Evolutionary conservation across 148 eudicot genomes (phyloP).

Genomic region (Chenopodium suecicum): DNA sequence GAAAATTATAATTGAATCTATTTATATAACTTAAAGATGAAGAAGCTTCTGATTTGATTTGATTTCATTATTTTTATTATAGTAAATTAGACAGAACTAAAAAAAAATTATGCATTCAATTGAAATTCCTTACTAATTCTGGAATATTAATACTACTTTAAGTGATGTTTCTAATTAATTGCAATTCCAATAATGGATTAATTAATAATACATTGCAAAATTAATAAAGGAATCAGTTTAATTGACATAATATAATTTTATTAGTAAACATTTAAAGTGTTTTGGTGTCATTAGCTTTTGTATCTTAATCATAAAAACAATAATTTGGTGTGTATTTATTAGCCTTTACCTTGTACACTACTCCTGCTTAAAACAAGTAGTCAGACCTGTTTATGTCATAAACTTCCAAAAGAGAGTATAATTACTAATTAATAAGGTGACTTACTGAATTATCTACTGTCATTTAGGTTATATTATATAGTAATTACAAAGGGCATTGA

Average conservation of each 20-base stretch:
- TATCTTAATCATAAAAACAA: not conserved
- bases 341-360: not conserved
- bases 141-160: not conserved
- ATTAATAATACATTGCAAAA: too few species aligned
- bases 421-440: not conserved
- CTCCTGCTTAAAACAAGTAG: not conserved
- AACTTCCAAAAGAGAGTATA: not conserved
- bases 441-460: not conserved
- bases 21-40: slow-evolving; percentile 3
- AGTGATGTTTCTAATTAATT: not conserved
- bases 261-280: too few species aligned
- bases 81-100: not conserved
- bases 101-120: not conserved
- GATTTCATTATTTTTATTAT: not conserved
- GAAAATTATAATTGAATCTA: not conserved
- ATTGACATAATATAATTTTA: too few species aligned
- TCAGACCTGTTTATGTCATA: not conserved
- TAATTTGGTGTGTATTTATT: not conserved
- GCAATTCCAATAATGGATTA: not conserved
- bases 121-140: slow-evolving; percentile 2
- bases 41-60: slow-evolving; percentile 21
- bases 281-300: too few species aligned
- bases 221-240: too few species aligned
- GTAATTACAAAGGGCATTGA: too few species aligned
- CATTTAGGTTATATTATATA: not conserved